phyloP scores from a whole-genome alignment of 2,329 filamentous ascomycete genomes.

The Pseudogymnoascus sp. region DNA sequence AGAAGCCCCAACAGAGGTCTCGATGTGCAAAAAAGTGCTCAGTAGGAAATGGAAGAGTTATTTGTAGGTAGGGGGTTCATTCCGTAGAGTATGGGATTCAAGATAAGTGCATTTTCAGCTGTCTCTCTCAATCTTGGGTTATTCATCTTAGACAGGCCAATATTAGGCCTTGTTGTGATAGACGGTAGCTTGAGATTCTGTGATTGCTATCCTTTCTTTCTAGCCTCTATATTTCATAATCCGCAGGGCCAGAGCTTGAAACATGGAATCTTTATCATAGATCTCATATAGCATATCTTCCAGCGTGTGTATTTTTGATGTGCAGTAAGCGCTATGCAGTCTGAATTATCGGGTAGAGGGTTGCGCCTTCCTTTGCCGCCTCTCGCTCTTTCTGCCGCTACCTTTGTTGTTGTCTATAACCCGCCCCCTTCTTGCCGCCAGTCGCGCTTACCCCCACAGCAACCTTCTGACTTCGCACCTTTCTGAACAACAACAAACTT shows the following conservation, averaged over 20 bases:
- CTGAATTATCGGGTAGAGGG: neutral
- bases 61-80: neutral
- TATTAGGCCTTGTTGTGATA: neutral
- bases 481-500: neutral
- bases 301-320: neutral
- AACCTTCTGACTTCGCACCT: neutral
- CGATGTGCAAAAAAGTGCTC: neutral
- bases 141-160: neutral
- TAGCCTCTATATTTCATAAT: neutral
- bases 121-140: neutral
- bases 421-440: neutral
- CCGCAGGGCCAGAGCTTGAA: neutral
- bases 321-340: neutral
- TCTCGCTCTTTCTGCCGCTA: neutral
- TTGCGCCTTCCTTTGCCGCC: constrained; percentile 2
- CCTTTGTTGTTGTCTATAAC: neutral
- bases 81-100: neutral
- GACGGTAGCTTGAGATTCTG: neutral
- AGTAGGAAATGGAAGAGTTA: neutral
- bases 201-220: neutral
- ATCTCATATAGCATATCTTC: neutral
- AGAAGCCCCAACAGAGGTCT: neutral
- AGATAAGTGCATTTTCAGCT: neutral
- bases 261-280: neutral
- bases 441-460: neutral